A percentile compares a stretch with the other conserved stretches of the same genome.
Evolutionary conservation across 257 asterid species (phyloP).

Genomic region (Vinca minor): DNA sequence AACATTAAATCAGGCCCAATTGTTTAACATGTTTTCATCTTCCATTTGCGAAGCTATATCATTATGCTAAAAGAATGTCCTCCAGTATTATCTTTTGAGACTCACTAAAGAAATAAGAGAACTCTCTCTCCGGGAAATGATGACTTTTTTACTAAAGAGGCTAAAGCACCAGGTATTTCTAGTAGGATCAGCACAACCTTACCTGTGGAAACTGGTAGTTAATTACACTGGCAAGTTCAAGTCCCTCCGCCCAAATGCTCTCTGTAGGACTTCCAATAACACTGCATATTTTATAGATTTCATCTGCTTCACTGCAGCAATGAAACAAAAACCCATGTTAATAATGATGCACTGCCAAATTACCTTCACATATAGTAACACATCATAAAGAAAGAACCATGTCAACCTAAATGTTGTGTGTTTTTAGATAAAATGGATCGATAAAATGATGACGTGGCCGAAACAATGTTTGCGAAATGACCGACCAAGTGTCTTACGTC

Average conservation of each 20-base stretch:
- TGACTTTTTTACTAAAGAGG: too few species aligned
- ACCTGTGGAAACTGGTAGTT: slow-evolving; percentile 84
- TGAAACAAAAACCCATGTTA: not conserved
- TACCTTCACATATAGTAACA: not conserved
- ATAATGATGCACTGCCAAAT: not conserved
- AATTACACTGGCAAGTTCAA: slow-evolving; percentile 68
- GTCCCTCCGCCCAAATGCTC: slow-evolving; percentile 72
- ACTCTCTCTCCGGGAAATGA: not conserved
- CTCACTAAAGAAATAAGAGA: too few species aligned
- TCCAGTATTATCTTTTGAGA: too few species aligned
- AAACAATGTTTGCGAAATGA: too few species aligned
- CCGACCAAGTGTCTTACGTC: too few species aligned
- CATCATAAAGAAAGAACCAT: not conserved
- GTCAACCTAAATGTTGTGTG: not conserved
- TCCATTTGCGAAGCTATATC: too few species aligned
- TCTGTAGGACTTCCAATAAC: slow-evolving; percentile 74
- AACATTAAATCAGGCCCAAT: too few species aligned
- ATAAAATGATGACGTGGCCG: not conserved
- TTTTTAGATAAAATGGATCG: not conserved
- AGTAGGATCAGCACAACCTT: slow-evolving; percentile 6
- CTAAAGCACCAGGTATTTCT: not conserved
- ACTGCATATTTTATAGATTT: slow-evolving; percentile 81
- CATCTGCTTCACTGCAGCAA: slow-evolving; percentile 78
- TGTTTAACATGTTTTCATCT: too few species aligned
- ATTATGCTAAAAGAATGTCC: too few species aligned